phyloP scores from a whole-genome alignment of 129 eudicot genomes.

The Scalesia atractyloides region DNA sequence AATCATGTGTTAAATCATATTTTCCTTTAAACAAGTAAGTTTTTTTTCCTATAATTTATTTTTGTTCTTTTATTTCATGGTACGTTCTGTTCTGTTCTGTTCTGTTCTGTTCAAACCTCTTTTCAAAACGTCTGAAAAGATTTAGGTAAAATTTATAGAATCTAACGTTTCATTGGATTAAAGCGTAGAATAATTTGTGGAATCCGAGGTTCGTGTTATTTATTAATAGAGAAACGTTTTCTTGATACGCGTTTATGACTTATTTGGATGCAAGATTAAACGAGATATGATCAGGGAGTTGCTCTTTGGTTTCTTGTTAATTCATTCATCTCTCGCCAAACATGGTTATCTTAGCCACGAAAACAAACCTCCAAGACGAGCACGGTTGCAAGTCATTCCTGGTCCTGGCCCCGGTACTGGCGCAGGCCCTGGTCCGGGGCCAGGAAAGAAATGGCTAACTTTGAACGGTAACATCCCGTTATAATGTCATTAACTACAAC shows the following conservation, averaged over 20 bases:
- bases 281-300: conserved; percentile 50
- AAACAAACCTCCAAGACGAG: conserved; percentile 31
- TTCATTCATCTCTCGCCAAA: conserved; percentile 40
- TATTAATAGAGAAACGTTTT: background rate
- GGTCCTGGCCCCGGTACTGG: background rate
- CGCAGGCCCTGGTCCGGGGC: conserved; percentile 5
- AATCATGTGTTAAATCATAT: conserved; percentile 14
- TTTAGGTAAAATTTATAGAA: background rate
- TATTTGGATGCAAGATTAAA: conserved; percentile 32
- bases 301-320: conserved; percentile 42
- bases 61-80: too few species aligned
- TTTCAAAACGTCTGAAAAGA: background rate
- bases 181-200: background rate
- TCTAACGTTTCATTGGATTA: background rate
- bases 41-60: background rate
- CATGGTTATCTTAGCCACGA: conserved; percentile 6
- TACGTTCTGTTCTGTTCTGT: too few species aligned
- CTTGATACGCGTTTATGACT: background rate
- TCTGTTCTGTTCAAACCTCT: too few species aligned
- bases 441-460: conserved; percentile 58
- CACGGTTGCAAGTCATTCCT: conserved; percentile 12
- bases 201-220: background rate
- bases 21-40: conserved; percentile 9
- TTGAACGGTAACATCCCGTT: conserved; percentile 36
- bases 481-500: background rate